Base-by-base conservation (phyloP, 1,284 basidiomycete genomes). In the Microbotryum scabiosae region DNA sequence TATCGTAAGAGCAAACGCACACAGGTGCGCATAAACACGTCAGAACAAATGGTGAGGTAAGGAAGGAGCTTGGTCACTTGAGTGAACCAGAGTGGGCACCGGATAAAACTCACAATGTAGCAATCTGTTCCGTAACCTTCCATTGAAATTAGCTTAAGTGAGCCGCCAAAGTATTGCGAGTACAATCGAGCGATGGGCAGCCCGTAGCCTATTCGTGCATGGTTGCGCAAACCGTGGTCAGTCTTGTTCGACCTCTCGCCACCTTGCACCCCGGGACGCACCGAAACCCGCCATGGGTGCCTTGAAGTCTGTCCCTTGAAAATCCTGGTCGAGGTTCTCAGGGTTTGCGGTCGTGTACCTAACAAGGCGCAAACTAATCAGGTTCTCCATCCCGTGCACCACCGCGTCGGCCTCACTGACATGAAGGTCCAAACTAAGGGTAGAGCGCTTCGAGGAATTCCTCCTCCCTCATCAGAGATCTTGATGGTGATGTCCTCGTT, bases 201-300 rank as follows among this genome's bases (percentile, higher is more conserved):
- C 0, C 93, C 93, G 75, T 97, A 97, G 12, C 75, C 72, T 64
- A 56, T 3, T 41, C 32, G 23, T 2, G 2, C 21, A 14, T 3
- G n/a, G 20, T 10, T 2, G 46, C 0, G 50, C 14, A 32, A 59
- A 30, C 20, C 10, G 43, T 7, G 23, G 51, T 28, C 23, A 43
- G 50, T 66, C 65, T 54, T 50, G 70, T 57, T 44, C 6, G 8
- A 16, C 14, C 36, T 41, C 0, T 41, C 36, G 16, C 5, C 36
- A 21, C 2, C 2, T 4, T 14, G 28, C 5, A 28, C 8, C 16
- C 20, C 4, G 7, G 9, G 10, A 1, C 48, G 18, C 16, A 69
- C 90, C 91, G 72, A 93, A 97, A 3, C 94, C 94, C 47, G 94
- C 94, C 92, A 98, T 96, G 1, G 94, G 94, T 5, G 94, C 94